A percentile compares a stretch with the other conserved stretches of the same genome.
phyloP scores from a whole-genome alignment of 2,329 filamentous ascomycete genomes.

The Alternaria infectoria region DNA sequence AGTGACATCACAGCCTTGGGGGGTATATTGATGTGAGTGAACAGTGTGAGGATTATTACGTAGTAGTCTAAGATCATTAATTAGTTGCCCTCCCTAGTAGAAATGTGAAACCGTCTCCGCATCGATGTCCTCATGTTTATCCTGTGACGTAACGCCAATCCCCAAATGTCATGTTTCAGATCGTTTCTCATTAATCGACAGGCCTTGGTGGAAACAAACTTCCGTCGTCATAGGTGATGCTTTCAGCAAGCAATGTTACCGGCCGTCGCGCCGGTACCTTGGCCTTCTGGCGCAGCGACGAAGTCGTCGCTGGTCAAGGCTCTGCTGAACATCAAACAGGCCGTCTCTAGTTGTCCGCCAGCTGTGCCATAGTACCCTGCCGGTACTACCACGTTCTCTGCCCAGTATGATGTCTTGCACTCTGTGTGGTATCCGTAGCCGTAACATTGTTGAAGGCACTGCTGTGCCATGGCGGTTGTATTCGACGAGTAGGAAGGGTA shows the following conservation, averaged over 20 bases:
- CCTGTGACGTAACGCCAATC: background rate
- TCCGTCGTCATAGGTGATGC: background rate
- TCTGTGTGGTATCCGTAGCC: constrained; percentile 45
- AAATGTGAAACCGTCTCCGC: background rate
- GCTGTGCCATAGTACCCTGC: constrained; percentile 40
- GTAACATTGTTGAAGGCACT: constrained; percentile 52
- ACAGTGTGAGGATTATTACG: background rate
- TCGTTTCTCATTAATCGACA: background rate
- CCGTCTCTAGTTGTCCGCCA: constrained; percentile 41
- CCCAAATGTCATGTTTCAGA: background rate
- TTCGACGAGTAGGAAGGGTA: constrained; percentile 41
- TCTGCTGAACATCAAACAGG: constrained; percentile 46
- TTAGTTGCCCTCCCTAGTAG: background rate
- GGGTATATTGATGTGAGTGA: background rate
- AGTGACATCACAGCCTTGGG: background rate
- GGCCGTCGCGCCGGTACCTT: constrained; percentile 41
- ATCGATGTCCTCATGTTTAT: background rate
- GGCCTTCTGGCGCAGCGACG: constrained; percentile 32
- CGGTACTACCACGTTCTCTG: constrained; percentile 46
- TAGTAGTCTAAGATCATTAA: background rate
- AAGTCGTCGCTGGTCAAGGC: constrained; percentile 38
- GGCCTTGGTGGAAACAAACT: background rate
- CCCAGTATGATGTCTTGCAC: constrained; percentile 48
- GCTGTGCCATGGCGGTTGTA: constrained; percentile 32
- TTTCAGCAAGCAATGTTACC: constrained; percentile 42